Evolutionary conservation across 2,329 filamentous ascomycete genomes (phyloP), one percentile per base, ranked within the genome.

Genomic region (Cordyceps farinosa): DNA sequence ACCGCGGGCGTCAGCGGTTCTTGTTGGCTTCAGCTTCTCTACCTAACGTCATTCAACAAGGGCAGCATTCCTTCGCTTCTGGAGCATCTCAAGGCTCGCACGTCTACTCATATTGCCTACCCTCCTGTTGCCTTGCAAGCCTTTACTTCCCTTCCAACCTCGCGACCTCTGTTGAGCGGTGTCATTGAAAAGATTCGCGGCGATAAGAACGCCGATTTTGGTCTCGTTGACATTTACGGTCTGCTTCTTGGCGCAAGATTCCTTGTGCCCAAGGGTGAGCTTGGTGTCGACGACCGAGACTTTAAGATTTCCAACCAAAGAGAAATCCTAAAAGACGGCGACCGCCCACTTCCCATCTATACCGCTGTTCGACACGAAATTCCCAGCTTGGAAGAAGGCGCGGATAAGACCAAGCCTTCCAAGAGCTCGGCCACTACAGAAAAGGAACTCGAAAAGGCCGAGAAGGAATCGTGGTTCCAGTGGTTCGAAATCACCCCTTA

Each of bases 401-500:
- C 51, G 76, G 78, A 50, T 71, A 58, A 61, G 38, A 44, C 58
- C 13, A 62, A 55, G 38, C 34, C 52, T 76, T 54, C 58, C 22
- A 53, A 62, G 32, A 40, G 47, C 76, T 1, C 69, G 67, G 8
- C 76, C 76, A 42, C 76, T 74, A 53, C 76, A 40, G 82, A 87
- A 64, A 75, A 77, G 27, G 81, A 78, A 0, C 84, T 86, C 67
- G 78, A 80, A 67, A 74, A 78, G 57, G 79, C 83, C 10, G 86
- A 78, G 70, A 81, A 82, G 65, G 90, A 96, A 70, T 84, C 92
- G 2, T 98, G 93, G 91, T 99, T 98, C 70, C 94, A 99, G 70
- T 98, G 95, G 94, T 97, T 95, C 69, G 95, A 99, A 71, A 90
- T 94, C 70, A 96, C 92, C 0, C 94, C 94, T 0, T 97, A 96